Evolutionary conservation across 805 yeast genomes (phyloP).

Genomic region (Isabelozyma gotoi): DNA sequence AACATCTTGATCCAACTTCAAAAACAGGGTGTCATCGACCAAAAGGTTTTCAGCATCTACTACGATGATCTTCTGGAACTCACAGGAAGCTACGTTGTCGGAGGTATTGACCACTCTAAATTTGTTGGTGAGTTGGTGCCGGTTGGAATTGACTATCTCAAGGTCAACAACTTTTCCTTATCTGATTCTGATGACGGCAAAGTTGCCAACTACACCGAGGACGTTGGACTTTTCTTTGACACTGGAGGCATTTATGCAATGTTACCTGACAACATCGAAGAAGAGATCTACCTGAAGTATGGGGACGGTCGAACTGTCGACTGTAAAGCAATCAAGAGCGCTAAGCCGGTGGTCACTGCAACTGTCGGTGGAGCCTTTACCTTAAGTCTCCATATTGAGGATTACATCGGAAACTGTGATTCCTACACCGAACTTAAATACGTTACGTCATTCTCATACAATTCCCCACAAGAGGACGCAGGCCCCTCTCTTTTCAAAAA

Average conservation of each 20-base stretch:
- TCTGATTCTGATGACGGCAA: neutral
- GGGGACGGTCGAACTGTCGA: neutral
- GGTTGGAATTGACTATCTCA: neutral
- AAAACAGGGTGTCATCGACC: neutral
- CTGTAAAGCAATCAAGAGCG: neutral
- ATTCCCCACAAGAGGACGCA: neutral
- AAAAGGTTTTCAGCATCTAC: neutral
- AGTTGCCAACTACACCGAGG: neutral
- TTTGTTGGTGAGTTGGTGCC: neutral
- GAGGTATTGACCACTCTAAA: neutral
- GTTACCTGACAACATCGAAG: neutral
- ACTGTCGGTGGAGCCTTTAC: neutral
- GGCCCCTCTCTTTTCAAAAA: neutral
- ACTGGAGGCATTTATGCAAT: neutral
- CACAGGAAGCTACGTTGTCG: neutral
- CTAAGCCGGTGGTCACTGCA: neutral
- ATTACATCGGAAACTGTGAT: neutral
- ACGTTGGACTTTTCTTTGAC: neutral
- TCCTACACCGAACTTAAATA: neutral
- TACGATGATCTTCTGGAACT: neutral
- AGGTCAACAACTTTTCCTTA: neutral
- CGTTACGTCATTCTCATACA: neutral
- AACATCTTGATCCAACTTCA: neutral
- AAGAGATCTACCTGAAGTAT: neutral
- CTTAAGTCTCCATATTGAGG: neutral